Evolutionary conservation across 306 rosid genomes (phyloP).

Genomic region (Amphicarpaea edgeworthii): DNA sequence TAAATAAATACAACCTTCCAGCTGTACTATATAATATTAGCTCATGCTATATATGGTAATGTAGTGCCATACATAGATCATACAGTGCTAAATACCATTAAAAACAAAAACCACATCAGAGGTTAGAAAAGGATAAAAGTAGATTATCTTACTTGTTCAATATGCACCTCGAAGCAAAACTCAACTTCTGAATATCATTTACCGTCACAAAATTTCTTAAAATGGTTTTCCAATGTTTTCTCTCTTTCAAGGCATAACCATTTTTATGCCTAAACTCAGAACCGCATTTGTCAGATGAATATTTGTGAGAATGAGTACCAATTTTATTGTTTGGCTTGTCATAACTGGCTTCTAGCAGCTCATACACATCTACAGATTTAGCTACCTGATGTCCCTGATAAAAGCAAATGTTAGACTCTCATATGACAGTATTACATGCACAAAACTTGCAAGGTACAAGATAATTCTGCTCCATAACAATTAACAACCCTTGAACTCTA

Average conservation of each 20-base stretch:
- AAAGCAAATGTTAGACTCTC: constrained; percentile 33
- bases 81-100: constrained; percentile 18
- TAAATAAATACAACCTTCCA: constrained; percentile 11
- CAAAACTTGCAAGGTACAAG: constrained; percentile 8
- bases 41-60: constrained; percentile 4
- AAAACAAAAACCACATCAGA: constrained; percentile 24
- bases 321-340: constrained; percentile 45
- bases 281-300: constrained; percentile 51
- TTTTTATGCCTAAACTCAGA: constrained; percentile 56
- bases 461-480: constrained; percentile 16
- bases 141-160: constrained; percentile 72
- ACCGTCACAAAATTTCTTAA: constrained; percentile 56
- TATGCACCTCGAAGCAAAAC: constrained; percentile 54
- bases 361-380: constrained; percentile 65
- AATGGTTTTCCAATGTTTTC: constrained; percentile 53
- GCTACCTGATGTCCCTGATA: constrained; percentile 67
- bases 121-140: constrained; percentile 31
- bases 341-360: constrained; percentile 60
- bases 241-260: constrained; percentile 52
- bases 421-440: constrained; percentile 4
- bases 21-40: background rate
- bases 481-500: constrained; percentile 7
- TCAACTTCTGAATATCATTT: constrained; percentile 65
- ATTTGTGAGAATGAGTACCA: constrained; percentile 39
- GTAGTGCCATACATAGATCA: constrained; percentile 23